Base-by-base conservation (phyloP, 139 green algal genomes). In the Limnomonas spitsbergensis region DNA sequence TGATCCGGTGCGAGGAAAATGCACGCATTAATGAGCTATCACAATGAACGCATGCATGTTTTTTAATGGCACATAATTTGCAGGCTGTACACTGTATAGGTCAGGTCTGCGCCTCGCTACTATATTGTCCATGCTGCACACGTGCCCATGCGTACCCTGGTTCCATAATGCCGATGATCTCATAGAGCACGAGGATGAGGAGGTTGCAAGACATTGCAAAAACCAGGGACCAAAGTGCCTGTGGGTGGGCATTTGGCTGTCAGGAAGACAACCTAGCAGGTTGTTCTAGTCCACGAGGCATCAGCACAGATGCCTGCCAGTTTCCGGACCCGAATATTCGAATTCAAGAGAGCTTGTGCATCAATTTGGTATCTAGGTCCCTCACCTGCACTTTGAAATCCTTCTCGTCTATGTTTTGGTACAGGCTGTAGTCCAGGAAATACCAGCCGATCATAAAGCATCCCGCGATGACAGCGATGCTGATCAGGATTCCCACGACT, bases 121-220 rank as follows among this genome's bases (percentile, higher is more conserved):
- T n/a, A n/a, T n/a, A n/a, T n/a, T n/a, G n/a, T n/a, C n/a, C n/a
- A n/a, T n/a, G n/a, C n/a, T n/a, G n/a, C n/a, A n/a, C n/a, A n/a
- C n/a, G n/a, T n/a, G n/a, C n/a, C n/a, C n/a, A n/a, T n/a, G n/a
- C 66, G 38, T 27, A 66, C 34, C 26, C 34, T 72, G 31, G 9
- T 36, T 72, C n/a, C 67, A 98, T 86, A 3, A 94, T 56, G 66
- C 83, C 87, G 14, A 95, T 80, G 1, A 98, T 92, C 73, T 98
- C 95, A 76, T 92, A 96, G 1, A 98, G 78, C 1, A 98, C 86
- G 34, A 98, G 83, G 71, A 94, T 78, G 66, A 98, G 79, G 39
- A 98, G 84, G 79, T 97, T 95, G 77, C 88, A 91, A n/a, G 90
- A 98, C 0, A 97, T 77, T 0, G 92, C 91, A 80, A 98, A 98